Evolutionary conservation across 371 early-diverging fungal species (phyloP).

Genomic region (Synchytrium microbalum): DNA sequence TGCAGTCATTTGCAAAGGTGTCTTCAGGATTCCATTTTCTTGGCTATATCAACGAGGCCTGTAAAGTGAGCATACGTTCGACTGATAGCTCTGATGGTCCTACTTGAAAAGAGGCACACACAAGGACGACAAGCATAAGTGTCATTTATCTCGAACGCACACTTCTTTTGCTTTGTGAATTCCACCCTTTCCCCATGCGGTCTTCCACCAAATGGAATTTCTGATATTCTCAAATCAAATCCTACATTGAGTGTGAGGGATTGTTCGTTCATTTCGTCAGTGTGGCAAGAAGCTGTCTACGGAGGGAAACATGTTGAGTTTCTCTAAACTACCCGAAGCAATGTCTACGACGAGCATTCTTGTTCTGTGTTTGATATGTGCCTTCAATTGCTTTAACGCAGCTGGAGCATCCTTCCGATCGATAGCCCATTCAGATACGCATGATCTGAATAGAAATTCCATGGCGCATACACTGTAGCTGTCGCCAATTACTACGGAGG

Average conservation of each 20-base stretch:
- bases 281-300: not conserved
- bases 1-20: slow-evolving; percentile 66
- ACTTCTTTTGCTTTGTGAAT: not conserved
- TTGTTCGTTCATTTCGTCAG: slow-evolving; percentile 63
- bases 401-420: slow-evolving; percentile 55
- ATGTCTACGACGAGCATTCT: slow-evolving; percentile 61
- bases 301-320: not conserved
- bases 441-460: slow-evolving; percentile 76
- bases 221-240: slow-evolving; percentile 67
- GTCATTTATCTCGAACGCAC: not conserved
- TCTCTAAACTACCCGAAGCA: slow-evolving; percentile 45
- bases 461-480: slow-evolving; percentile 71
- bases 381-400: slow-evolving; percentile 54
- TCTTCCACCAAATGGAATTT: slow-evolving; percentile 57
- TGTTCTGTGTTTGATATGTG: slow-evolving; percentile 40
- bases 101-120: slow-evolving; percentile 43
- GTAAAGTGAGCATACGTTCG: slow-evolving; percentile 57
- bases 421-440: slow-evolving; percentile 82
- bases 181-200: slow-evolving; percentile 78
- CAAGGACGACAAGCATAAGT: not conserved
- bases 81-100: slow-evolving; percentile 40
- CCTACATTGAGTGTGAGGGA: slow-evolving; percentile 65
- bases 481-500: slow-evolving; percentile 55
- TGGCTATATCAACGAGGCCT: slow-evolving; percentile 49
- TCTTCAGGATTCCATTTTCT: slow-evolving; percentile 60